Conservation (phyloP, 169 alveolate species). For the Plasmodium gallinaceum region DNA sequence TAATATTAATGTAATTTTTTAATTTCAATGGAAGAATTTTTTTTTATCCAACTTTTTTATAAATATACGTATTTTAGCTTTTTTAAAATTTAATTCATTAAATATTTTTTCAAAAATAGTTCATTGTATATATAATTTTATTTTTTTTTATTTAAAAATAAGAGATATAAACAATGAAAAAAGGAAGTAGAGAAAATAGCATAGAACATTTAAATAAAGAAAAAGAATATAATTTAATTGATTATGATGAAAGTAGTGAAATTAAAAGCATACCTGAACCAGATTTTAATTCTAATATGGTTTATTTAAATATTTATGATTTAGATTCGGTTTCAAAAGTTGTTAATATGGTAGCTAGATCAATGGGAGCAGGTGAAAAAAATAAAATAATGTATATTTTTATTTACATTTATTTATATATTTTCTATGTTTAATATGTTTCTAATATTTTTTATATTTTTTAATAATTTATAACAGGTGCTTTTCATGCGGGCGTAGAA, state of each 20-base stretch:
- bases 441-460: neutral
- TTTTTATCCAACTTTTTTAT: neutral
- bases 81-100: neutral
- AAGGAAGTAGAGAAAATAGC: conserved; percentile 2
- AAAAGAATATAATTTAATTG: neutral
- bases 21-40: too few species aligned
- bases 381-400: neutral
- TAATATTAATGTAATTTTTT: too few species aligned
- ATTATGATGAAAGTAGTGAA: neutral
- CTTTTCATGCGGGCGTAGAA: conserved; percentile 87
- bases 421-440: neutral
- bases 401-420: neutral
- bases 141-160: conserved; percentile 9
- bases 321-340: conserved; percentile 82
- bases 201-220: conserved; percentile 22
- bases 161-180: conserved; percentile 11
- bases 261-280: conserved; percentile 8
- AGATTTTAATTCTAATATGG: conserved; percentile 49
- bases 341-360: conserved; percentile 81
- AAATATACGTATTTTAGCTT: conserved; percentile 4
- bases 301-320: conserved; percentile 84
- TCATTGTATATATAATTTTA: neutral
- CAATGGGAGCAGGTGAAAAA: conserved; percentile 81
- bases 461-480: conserved; percentile 45
- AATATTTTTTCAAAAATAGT: too few species aligned